Evolutionary conservation across 495 filamentous ascomycete genomes (phyloP), one percentile per base, ranked within the genome.

Genomic region (Penicillium psychrofluorescens): DNA sequence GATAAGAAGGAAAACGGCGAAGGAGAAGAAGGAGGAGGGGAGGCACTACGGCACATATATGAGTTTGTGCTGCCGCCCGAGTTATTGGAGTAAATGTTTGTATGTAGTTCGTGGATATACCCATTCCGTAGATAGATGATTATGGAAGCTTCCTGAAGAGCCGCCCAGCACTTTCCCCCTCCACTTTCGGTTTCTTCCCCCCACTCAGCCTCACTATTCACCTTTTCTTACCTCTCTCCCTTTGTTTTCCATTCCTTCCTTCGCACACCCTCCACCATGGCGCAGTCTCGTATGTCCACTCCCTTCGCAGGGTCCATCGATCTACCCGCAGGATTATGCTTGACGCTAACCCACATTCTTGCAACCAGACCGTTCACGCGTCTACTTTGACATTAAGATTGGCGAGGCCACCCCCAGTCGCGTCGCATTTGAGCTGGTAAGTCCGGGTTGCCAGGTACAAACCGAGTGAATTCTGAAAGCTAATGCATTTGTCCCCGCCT

Each of bases 311-410:
- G 65, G 58, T 61, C 38, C 49, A 40, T 48, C 44, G 53, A 48
- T 48, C 51, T 41, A 37, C 46, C 48, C 45, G 45, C 44, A 29
- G 36, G 30, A 31, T 33, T 35, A 32, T 44, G 28, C 36, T 11
- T 28, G 40, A 46, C 13, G 40, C 57, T 57, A 35, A 67, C 52
- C 32, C 36, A 22, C 42, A 14, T 41, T 28, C 36, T 36, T 41
- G 40, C 29, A 37, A 36, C 39, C 39, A 70, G 70, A 61, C 45
- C 83, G 86, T 53, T 77, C 78, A 64, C 79, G 85, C 46, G 87
- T 90, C 66, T 95, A 83, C 71, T 90, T 96, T 63, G 89, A 95
- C 71, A 81, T 96, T 57, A 74, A 84, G 48, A 86, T 95, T 54
- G 87, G 84, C 45, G 69, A 75, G 12, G 75, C 81, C 53, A 72